Conservation (phyloP, 768 basidiomycete species). For the Tulasnella sp. region DNA sequence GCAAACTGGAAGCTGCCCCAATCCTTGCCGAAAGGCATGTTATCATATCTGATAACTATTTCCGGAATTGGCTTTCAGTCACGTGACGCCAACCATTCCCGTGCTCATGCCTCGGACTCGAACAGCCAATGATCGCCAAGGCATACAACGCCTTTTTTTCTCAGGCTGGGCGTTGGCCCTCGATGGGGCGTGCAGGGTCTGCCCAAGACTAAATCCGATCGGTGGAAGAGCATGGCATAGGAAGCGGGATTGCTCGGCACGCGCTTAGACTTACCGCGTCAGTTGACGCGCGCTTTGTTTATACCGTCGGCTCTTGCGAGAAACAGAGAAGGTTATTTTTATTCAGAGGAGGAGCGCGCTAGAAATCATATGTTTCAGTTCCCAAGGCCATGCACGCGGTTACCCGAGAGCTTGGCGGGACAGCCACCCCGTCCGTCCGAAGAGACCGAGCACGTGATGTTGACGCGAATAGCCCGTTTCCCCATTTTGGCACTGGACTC, state of each 20-base stretch:
- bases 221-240: too few relatives aligned
- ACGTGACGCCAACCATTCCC: too few relatives aligned
- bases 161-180: too few relatives aligned
- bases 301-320: background rate
- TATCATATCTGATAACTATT: constrained; percentile 8
- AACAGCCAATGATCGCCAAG: background rate
- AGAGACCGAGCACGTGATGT: background rate
- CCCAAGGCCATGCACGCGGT: background rate
- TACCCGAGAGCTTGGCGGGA: background rate
- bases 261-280: background rate
- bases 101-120: too few relatives aligned
- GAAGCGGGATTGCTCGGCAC: background rate
- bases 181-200: too few relatives aligned
- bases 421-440: background rate
- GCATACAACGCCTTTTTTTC: background rate
- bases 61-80: background rate
- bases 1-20: too few relatives aligned
- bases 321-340: background rate
- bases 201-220: too few relatives aligned
- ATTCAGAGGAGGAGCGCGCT: background rate
- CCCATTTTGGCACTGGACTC: background rate
- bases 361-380: background rate
- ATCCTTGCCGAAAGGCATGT: background rate
- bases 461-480: background rate
- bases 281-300: background rate